Evolutionary conservation across 2,329 filamentous ascomycete species (phyloP), one percentile per base, ranked within the genome.

Genomic region (Exophiala aquamarina): DNA sequence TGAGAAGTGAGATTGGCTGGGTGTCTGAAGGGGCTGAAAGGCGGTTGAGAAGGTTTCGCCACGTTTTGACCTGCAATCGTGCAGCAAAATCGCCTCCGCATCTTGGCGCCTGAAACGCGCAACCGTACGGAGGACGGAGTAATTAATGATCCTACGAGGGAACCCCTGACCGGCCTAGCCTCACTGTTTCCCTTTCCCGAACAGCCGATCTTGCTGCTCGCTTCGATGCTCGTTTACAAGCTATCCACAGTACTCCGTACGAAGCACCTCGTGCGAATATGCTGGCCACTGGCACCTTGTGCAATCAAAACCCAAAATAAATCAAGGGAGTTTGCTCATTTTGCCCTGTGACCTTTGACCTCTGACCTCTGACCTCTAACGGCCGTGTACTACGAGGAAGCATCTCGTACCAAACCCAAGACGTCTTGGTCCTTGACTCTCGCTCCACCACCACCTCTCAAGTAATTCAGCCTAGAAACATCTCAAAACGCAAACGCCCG

Each of bases 21-120:
- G 31, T 48, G 40, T 47, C 32, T 37, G 49, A 52, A 52, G 49
- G 44, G 44, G 44, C 29, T 35, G 39, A 48, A 38, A 31, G 28
- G 41, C 18, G 29, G 13, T 10, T 15, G 17, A 32, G 32, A 28
- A 15, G 15, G 14, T 35, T 36, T 18, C 35, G 15, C 23, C 33
- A 32, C 19, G 42, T 31, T 35, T 36, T 14, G 17, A 17, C 33
- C 35, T n/a, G 33, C 17, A 19, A 18, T 45, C 31, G 41, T 45
- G 42, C 42, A 35, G 42, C 42, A 45, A 9, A 6, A 26, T 41
- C 37, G 37, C 37, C 37, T 41, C 19, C 37, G 20, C 14, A 14
- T 28, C 37, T 41, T 29, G 37, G 37, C 37, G 28, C 31, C 28
- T 34, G 21, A 28, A 35, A 35, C 15, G 19, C 28, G 23, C 6